Base-by-base conservation (phyloP, 2,329 filamentous ascomycete species). In the Parafenestella ontariensis region DNA sequence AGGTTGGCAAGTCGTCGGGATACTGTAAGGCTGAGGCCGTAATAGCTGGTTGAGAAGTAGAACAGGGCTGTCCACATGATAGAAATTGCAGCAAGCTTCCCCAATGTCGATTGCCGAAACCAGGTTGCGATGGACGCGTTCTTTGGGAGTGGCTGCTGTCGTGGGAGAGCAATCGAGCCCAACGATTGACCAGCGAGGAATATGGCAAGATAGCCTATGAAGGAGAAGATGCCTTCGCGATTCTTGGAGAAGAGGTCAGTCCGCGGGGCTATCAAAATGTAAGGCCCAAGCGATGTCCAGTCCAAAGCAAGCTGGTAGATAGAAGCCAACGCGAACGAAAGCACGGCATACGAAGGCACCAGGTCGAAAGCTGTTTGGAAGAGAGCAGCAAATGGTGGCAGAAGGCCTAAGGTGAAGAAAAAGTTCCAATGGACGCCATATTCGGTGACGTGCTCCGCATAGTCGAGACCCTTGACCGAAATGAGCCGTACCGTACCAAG, bases 361-460 rank as follows among this genome's bases (percentile, higher is more conserved):
- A 89, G 70, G 15, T 83, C 81, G 53, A 94, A 85, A 0, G 88
- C 79, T 0, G 89, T 85, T 72, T 96, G 91, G 56, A 94, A 91
- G 0, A 95, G 74, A 24, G 94, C 92, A 47, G 96, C 87, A 68
- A 96, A 96, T 0, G 93, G 93, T 0, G 94, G 92, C 21, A 99
- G 79, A 43, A 97, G 85, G 5, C 88, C 93, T 9, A 99, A 82
- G 0, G 95, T 99, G 78, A 98, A 98, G 83, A 99, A 99, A 77
- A 99, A 99, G 76, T 99, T 99, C 95, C 95, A 99, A 76, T 99
- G 95, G 9, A 99, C 91, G 39, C 95, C 95, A 71, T 99, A 99
- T 73, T 99, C 95, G 13, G 91, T 92, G 54, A 97, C 92, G 79
- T 99, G 95, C 75, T 99, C 95, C 3, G 93, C 93, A 72, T 99